Base-by-base conservation (phyloP, 2,329 filamentous ascomycete genomes). In the Alternaria sp. region DNA sequence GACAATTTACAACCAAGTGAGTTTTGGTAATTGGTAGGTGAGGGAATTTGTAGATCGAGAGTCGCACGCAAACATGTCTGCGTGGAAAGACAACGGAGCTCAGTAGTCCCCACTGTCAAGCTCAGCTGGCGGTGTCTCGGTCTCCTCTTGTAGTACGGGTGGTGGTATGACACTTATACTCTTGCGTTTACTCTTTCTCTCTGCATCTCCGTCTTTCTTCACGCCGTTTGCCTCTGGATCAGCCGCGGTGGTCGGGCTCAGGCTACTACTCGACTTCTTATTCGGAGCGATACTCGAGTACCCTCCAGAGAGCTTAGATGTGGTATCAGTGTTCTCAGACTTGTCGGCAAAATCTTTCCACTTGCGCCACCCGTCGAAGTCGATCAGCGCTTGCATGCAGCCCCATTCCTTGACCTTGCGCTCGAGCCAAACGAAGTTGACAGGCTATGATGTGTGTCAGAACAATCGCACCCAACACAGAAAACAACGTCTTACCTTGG, bases 361-460 rank as follows among this genome's bases (percentile, higher is more conserved):
- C 78, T 92, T 92, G 54, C 93, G 87, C 95, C 95, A 99, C 61
- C 95, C 95, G 76, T 98, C 94, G 75, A 95, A 98, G 80, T 99
- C 95, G 72, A 99, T 98, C 24, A 99, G 85, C 9, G 95, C 95
- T 81, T 98, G 95, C 95, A 99, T 99, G 81, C 95, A 98, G 56
- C 95, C 95, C 95, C 95, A 99, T 83, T 99, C 95, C 80, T 96
- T 97, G 68, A 98, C 93, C 78, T 99, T 99, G 57, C 94, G 88
- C 77, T 97, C 92, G 26, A 99, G 86, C 93, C 94, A 99, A 59
- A 96, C 90, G 74, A 97, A 97, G 76, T 96, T 96, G 67, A 99
- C 94, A 21, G 95, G 95, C 92, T 97, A 73, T 41, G 46, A 10
- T 3, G 10, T 33, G 10, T 49, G 45, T 60, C 33, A 60, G 78